A percentile compares a stretch with the other conserved stretches of the same genome.
These are phyloP conservation scores for Beauveria medogensis DNA, from an alignment of 2,329 filamentous ascomycete species.

Conservation along the genomic window DNA sequence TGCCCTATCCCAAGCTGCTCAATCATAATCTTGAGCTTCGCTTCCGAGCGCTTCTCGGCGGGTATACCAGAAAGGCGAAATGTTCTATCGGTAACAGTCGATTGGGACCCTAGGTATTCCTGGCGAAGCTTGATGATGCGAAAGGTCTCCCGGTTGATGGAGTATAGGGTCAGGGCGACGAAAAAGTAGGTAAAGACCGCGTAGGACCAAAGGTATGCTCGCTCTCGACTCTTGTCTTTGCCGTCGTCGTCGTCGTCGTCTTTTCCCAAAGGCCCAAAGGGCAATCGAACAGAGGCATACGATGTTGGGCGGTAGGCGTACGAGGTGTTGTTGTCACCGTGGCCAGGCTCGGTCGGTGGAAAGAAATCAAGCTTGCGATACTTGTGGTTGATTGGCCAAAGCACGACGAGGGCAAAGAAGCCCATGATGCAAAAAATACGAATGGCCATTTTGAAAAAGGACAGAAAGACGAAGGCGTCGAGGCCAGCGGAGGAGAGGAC, in stretches of 20 bases:
- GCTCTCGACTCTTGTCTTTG: constrained; percentile 26
- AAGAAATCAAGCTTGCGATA: constrained; percentile 31
- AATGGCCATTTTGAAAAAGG: constrained; percentile 93
- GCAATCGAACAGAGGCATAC: constrained; percentile 12
- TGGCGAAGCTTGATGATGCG: constrained; percentile 81
- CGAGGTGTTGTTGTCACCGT: neutral
- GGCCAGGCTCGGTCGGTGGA: neutral
- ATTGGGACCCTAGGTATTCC: constrained; percentile 85
- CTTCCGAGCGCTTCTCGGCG: constrained; percentile 66
- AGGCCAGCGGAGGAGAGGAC: constrained; percentile 83
- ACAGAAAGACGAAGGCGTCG: constrained; percentile 91
- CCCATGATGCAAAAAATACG: constrained; percentile 73
- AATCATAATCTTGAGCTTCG: constrained; percentile 75
- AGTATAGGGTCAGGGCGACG: constrained; percentile 70
- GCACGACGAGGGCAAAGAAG: constrained; percentile 70
- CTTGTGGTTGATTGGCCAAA: constrained; percentile 76
- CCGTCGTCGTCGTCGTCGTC: constrained; percentile 10
- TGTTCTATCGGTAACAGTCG: constrained; percentile 91
- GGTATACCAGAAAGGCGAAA: constrained; percentile 89
- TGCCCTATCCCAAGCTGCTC: constrained; percentile 83
- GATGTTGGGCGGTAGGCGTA: constrained; percentile 6
- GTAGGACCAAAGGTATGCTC: constrained; percentile 77
- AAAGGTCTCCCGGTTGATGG: constrained; percentile 75
- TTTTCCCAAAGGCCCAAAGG: constrained; percentile 6
- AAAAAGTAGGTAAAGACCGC: constrained; percentile 94